These are phyloP conservation scores for Pestalotiopsis sp. DNA, from an alignment of 2,329 filamentous ascomycete genomes.

Conservation along the genomic window DNA sequence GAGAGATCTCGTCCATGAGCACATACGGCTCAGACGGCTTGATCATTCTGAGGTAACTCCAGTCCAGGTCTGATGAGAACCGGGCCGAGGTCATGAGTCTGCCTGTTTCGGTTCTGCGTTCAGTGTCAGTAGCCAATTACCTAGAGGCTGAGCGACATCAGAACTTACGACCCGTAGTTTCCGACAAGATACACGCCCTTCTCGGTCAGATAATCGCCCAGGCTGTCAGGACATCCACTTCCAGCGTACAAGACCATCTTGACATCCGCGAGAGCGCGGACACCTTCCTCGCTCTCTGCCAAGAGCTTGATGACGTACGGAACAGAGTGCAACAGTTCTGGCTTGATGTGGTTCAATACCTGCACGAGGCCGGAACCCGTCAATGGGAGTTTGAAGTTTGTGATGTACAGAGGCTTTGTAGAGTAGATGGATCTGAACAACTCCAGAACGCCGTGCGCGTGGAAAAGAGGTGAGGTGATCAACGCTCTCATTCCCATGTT, in stretches of 20 bases:
- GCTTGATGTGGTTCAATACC: conserved; percentile 39
- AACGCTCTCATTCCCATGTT: conserved; percentile 45
- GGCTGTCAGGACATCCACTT: conserved; percentile 52
- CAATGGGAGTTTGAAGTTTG: conserved; percentile 50
- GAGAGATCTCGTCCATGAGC: conserved; percentile 32
- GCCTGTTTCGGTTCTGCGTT: conserved; percentile 53
- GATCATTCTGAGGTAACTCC: conserved; percentile 54
- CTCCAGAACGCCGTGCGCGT: conserved; percentile 52
- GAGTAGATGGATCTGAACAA: conserved; percentile 48
- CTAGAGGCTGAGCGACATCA: no score
- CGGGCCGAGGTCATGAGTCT: conserved; percentile 58
- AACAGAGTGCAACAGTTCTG: conserved; percentile 55
- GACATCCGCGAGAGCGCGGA: conserved; percentile 41
- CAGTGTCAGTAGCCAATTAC: conserved; percentile 1
- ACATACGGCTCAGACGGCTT: conserved; percentile 42
- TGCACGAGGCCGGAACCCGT: conserved; percentile 44
- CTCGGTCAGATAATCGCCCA: conserved; percentile 49
- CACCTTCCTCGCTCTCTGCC: conserved; percentile 52
- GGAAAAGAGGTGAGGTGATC: conserved; percentile 51
- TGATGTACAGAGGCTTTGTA: conserved; percentile 46
- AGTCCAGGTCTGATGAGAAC: conserved; percentile 49
- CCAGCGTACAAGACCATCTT: conserved; percentile 53
- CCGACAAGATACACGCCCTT: conserved; percentile 51
- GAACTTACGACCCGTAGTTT: conserved; percentile 48
- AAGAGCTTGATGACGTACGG: conserved; percentile 61